A percentile compares a stretch with the other conserved stretches of the same genome.
Evolutionary conservation across 75 land plant species (phyloP).

Genomic region (Selaginella tamariscina): DNA sequence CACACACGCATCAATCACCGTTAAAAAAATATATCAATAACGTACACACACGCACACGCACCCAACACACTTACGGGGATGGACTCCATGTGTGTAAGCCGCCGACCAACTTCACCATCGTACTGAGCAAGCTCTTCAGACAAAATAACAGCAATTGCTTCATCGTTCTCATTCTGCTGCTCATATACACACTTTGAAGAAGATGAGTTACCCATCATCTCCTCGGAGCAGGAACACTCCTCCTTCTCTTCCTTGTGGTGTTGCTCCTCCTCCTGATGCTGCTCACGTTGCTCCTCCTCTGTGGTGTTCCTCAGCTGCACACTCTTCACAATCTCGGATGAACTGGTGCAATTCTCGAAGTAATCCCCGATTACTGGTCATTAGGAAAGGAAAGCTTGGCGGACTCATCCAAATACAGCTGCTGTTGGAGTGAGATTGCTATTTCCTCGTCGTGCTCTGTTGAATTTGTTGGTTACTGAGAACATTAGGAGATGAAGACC

Average conservation of each 20-base stretch:
- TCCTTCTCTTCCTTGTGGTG: background rate
- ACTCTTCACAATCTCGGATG: background rate
- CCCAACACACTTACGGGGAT: slow-evolving; percentile 44
- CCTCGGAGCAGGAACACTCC: background rate
- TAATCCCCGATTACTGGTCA: background rate
- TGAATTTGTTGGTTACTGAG: background rate
- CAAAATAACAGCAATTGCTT: slow-evolving; percentile 23
- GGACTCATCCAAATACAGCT: background rate
- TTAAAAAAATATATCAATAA: too few species aligned
- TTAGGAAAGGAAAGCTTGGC: background rate
- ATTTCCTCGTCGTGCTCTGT: background rate
- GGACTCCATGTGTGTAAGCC: slow-evolving; percentile 64
- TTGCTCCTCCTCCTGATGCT: background rate
- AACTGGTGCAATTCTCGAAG: background rate
- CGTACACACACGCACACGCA: too few species aligned
- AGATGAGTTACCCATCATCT: background rate
- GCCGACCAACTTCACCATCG: slow-evolving; percentile 58
- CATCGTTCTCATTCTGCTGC: slow-evolving; percentile 18
- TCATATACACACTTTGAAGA: too few species aligned
- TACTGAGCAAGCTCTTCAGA: slow-evolving; percentile 39
- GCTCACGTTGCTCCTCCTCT: background rate
- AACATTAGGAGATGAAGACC: background rate
- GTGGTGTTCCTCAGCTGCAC: background rate
- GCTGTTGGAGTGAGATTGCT: background rate
- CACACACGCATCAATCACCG: too few species aligned